These are phyloP conservation scores for Tricladium varicosporioides DNA, from an alignment of 2,329 filamentous ascomycete species.

Conservation along the genomic window DNA sequence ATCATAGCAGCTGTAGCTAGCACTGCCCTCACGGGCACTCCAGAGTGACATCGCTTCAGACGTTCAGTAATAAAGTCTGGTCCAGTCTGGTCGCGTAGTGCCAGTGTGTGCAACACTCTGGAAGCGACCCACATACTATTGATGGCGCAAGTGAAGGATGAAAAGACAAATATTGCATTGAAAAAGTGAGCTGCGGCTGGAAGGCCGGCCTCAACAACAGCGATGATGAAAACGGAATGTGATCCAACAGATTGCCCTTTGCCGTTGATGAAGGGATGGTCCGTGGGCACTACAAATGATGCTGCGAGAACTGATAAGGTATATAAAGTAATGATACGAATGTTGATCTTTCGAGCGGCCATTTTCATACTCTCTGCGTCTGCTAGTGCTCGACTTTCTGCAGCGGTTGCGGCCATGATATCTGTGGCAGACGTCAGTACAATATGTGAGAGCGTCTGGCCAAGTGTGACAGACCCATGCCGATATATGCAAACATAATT, in stretches of 20 bases:
- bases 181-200: slow-evolving; percentile 38
- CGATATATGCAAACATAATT: slow-evolving; percentile 39
- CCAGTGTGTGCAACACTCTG: slow-evolving; percentile 38
- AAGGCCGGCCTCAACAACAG: slow-evolving; percentile 38
- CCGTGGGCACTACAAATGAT: slow-evolving; percentile 37
- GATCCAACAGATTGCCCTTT: slow-evolving; percentile 36
- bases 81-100: slow-evolving; percentile 38
- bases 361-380: slow-evolving; percentile 42
- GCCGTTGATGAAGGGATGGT: slow-evolving; percentile 42
- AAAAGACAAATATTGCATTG: slow-evolving; percentile 40
- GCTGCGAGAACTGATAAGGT: slow-evolving; percentile 26
- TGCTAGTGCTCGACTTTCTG: slow-evolving; percentile 36
- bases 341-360: slow-evolving; percentile 39
- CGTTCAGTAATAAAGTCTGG: slow-evolving; percentile 41
- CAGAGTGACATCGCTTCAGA: slow-evolving; percentile 36
- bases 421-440: slow-evolving; percentile 10
- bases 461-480: slow-evolving; percentile 29
- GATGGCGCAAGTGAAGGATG: slow-evolving; percentile 38
- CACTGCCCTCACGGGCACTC: slow-evolving; percentile 40
- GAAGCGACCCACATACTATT: slow-evolving; percentile 40
- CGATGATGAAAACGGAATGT: slow-evolving; percentile 40
- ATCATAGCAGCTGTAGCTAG: slow-evolving; percentile 40
- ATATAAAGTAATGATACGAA: slow-evolving; percentile 36
- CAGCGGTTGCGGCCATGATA: slow-evolving; percentile 39
- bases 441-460: too few species aligned